Evolutionary conservation across 1,284 basidiomycete genomes (phyloP).

Genomic region (Leccinum proliferum): DNA sequence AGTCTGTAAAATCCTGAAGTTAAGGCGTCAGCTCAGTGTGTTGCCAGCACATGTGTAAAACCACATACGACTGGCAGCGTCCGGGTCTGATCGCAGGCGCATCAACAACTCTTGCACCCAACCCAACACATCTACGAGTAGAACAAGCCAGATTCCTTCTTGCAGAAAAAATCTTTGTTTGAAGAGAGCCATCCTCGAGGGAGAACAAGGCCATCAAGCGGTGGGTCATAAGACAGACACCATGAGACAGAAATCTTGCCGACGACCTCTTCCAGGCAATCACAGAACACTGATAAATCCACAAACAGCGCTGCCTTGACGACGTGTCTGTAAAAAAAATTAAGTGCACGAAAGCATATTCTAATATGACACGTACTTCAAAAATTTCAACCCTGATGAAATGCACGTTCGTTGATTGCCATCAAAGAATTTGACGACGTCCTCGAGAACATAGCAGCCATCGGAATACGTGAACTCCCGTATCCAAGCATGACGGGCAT

Average conservation of each 20-base stretch:
- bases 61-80: constrained; percentile 10
- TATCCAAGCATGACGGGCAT: background rate
- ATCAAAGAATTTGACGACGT: constrained; percentile 26
- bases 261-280: constrained; percentile 40
- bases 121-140: constrained; percentile 9
- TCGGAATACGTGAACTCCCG: constrained; percentile 9
- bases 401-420: constrained; percentile 15
- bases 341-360: background rate
- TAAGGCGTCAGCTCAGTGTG: background rate
- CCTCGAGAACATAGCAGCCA: constrained; percentile 31
- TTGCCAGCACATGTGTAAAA: background rate
- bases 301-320: constrained; percentile 30
- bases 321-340: constrained; percentile 33
- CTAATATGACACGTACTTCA: constrained; percentile 13
- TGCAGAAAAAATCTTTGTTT: constrained; percentile 21
- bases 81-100: constrained; percentile 10
- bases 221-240: constrained; percentile 16
- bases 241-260: constrained; percentile 33
- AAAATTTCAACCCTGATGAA: constrained; percentile 26
- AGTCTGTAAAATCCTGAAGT: constrained; percentile 15
- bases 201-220: constrained; percentile 39
- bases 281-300: constrained; percentile 40
- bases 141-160: constrained; percentile 16
- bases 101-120: constrained; percentile 12
- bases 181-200: constrained; percentile 43